These are phyloP conservation scores for Otatea glauca DNA, from an alignment of 176 grass and related monocot genomes.

Conservation along the genomic window DNA sequence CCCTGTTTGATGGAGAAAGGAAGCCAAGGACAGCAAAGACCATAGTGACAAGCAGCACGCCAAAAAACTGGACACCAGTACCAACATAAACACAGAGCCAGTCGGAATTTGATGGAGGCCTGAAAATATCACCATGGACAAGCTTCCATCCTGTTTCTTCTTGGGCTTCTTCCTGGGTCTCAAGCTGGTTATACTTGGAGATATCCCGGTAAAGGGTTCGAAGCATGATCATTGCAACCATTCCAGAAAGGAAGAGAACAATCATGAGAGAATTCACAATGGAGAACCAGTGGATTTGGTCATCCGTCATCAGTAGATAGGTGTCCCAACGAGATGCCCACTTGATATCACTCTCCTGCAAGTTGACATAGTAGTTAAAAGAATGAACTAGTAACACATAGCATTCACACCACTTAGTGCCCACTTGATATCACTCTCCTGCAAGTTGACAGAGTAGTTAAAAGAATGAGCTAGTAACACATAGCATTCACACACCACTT, in stretches of 20 bases:
- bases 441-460: too few relatives aligned
- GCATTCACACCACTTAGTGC: background rate
- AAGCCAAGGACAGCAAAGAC: constrained; percentile 88
- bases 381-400: constrained; percentile 14
- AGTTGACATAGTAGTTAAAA: constrained; percentile 37
- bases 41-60: constrained; percentile 96
- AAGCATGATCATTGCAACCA: constrained; percentile 98
- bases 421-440: background rate
- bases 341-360: constrained; percentile 92
- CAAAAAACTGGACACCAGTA: constrained; percentile 82
- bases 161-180: constrained; percentile 88
- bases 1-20: constrained; percentile 93
- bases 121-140: constrained; percentile 85
- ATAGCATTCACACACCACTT: background rate
- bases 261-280: constrained; percentile 97
- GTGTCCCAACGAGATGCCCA: constrained; percentile 96
- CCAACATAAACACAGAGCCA: constrained; percentile 92
- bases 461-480: too few relatives aligned
- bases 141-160: constrained; percentile 98
- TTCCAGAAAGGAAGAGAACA: constrained; percentile 93
- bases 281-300: constrained; percentile 97
- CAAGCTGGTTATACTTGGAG: constrained; percentile 91
- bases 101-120: constrained; percentile 68
- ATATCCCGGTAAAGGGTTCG: constrained; percentile 92
- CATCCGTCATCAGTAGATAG: constrained; percentile 90